A percentile compares a stretch with the other conserved stretches of the same genome.
phyloP scores from a whole-genome alignment of 257 asterid species.

The Ehretia macrophylla region DNA sequence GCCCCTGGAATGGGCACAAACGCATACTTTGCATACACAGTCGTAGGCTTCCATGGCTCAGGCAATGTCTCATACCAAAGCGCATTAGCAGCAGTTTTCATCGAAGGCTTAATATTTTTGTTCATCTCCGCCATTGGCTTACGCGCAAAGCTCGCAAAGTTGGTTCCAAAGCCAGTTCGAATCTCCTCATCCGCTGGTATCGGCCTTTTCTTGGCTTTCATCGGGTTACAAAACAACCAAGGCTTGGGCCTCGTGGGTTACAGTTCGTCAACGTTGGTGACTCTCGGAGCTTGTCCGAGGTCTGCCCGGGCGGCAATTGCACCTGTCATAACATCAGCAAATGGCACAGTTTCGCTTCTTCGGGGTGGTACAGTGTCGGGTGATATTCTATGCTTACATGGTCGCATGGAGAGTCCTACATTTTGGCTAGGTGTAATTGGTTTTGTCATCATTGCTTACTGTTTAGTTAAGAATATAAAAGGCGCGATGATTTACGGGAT shows the following conservation, averaged over 20 bases:
- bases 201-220: constrained; percentile 79
- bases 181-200: constrained; percentile 91
- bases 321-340: constrained; percentile 40
- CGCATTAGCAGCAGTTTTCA: constrained; percentile 85
- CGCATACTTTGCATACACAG: constrained; percentile 89
- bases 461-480: constrained; percentile 62
- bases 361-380: constrained; percentile 74
- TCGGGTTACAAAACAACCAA: constrained; percentile 76
- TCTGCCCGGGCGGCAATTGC: constrained; percentile 54
- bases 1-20: constrained; percentile 97
- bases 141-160: constrained; percentile 69
- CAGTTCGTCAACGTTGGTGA: constrained; percentile 75
- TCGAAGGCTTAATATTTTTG: constrained; percentile 70
- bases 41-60: constrained; percentile 92
- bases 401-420: constrained; percentile 85
- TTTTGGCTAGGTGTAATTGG: constrained; percentile 86
- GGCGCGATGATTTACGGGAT: constrained; percentile 95
- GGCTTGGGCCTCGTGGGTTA: constrained; percentile 75
- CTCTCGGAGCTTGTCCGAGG: constrained; percentile 82
- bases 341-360: constrained; percentile 57
- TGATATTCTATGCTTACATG: constrained; percentile 67
- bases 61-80: constrained; percentile 65
- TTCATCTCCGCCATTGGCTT: constrained; percentile 69
- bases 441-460: constrained; percentile 69
- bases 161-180: constrained; percentile 78